Conservation (phyloP, 164 flowering plant species). For the Euptelea pleiosperma region DNA sequence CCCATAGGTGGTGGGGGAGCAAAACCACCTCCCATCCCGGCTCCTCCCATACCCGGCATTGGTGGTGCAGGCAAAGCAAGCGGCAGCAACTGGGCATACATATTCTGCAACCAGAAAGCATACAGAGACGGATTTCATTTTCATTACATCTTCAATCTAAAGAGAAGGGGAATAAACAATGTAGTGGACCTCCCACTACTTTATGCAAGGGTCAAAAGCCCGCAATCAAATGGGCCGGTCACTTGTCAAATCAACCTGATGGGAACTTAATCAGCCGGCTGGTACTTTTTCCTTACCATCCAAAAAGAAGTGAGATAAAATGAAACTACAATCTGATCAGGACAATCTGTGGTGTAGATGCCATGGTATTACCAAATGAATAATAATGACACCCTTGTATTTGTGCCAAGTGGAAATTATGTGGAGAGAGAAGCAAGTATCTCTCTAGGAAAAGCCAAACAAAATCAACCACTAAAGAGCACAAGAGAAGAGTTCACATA, state of each 20-base stretch:
- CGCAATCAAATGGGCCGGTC: too few species aligned
- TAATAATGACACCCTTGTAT: neutral
- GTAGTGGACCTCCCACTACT: too few species aligned
- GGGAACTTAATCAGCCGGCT: too few species aligned
- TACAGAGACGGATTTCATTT: neutral
- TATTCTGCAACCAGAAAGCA: constrained; percentile 62
- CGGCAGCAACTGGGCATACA: constrained; percentile 98
- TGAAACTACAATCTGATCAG: too few species aligned
- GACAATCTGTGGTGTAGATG: too few species aligned
- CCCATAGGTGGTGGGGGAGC: constrained; percentile 75
- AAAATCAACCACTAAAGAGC: too few species aligned
- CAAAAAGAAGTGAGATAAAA: too few species aligned
- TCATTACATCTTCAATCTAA: neutral
- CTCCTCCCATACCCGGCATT: constrained; percentile 78
- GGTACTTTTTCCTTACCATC: too few species aligned
- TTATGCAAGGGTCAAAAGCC: too few species aligned
- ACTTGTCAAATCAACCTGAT: too few species aligned
- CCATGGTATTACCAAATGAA: too few species aligned
- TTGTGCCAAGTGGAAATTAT: neutral
- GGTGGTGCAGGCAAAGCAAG: constrained; percentile 99
- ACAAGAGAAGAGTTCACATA: neutral
- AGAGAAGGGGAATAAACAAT: neutral
- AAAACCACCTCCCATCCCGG: constrained; percentile 48
- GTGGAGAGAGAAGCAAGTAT: neutral
- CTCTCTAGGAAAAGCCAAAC: neutral